Conservation (phyloP, 2,329 filamentous ascomycete genomes). For the Ascochyta rabiei region DNA sequence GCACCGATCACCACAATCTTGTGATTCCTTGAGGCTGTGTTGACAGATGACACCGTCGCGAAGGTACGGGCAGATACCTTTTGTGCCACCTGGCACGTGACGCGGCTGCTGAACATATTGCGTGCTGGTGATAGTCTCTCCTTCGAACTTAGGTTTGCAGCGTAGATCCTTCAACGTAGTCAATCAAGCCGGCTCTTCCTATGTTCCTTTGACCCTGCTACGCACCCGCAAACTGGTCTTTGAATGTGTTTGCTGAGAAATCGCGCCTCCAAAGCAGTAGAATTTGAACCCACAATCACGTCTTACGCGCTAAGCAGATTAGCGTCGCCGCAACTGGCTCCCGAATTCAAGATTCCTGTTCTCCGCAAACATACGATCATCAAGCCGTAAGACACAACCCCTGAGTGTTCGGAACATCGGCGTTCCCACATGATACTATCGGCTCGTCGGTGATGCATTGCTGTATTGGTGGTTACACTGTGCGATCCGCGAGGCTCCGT, state of each 20-base stretch:
- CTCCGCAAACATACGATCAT: conserved; percentile 12
- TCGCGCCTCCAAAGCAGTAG: conserved; percentile 6
- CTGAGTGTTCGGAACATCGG: conserved; percentile 10
- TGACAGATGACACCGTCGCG: conserved; percentile 37
- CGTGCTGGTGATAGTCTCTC: not conserved
- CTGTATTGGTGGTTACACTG: not conserved
- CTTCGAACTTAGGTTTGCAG: not conserved
- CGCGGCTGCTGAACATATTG: conserved; percentile 14
- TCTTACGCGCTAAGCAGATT: conserved; percentile 11
- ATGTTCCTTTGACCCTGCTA: not conserved
- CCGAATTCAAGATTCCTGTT: not conserved
- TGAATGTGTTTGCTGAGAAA: conserved; percentile 8
- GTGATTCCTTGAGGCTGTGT: conserved; percentile 56
- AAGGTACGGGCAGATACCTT: conserved; percentile 17
- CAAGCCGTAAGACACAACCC: conserved; percentile 2
- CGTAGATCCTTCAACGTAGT: not conserved
- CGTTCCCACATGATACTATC: not conserved
- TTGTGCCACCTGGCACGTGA: conserved; percentile 19
- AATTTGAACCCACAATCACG: conserved; percentile 17
- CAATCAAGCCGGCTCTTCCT: not conserved
- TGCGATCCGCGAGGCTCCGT: not conserved
- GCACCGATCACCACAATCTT: conserved; percentile 71
- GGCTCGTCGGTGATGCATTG: conserved; percentile 6
- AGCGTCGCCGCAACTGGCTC: conserved; percentile 11
- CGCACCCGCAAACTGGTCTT: not conserved